Base-by-base conservation (phyloP, 2,329 filamentous ascomycete species). In the Fusarium sp. region DNA sequence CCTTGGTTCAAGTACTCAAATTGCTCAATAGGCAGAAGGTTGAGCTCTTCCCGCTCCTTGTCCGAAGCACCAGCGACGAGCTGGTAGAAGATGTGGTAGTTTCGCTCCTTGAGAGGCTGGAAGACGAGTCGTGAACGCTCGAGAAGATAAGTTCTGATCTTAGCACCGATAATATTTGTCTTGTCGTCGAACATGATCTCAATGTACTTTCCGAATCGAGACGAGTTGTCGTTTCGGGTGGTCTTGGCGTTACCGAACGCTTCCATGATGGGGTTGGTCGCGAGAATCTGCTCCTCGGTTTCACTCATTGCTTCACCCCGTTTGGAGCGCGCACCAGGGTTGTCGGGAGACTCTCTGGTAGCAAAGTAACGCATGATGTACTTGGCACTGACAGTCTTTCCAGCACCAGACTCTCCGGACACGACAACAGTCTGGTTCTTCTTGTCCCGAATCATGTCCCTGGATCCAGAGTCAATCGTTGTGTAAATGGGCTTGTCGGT, bases 301-400 rank as follows among this genome's bases (percentile, higher is more conserved):
- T 98, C 94, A 83, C 95, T 98, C 92, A 98, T 98, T 74, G 92
- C 82, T 68, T 94, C 93, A 70, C 94, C 94, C 80, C 89, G 89
- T 84, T 94, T 97, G 64, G 88, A 88, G 79, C 94, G 92, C 73
- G 91, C 92, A 58, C 93, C 92, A 17, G 95, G 93, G 82, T 95
- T 94, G 79, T 97, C 95, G 65, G 97, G 95, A 9, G 95, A 93
- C 84, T 98, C 97, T 90, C 97, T 92, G 50, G 97, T 99, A 72
- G 97, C 97, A 84, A 99, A 99, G 87, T 99, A 99, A 80, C 97
- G 92, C 97, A 99, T 99, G 82, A 99, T 98, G 85, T 99, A 98
- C 87, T 99, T 99, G 79, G 97, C 97, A 85, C 96, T 98, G 83
- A 99, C 97, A 6, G 97, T 99, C 87, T 99, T 99, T 81, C 97